Evolutionary conservation across 1,284 basidiomycete species (phyloP), one percentile per base, ranked within the genome.

Genomic region (Tilletiaria anomala): DNA sequence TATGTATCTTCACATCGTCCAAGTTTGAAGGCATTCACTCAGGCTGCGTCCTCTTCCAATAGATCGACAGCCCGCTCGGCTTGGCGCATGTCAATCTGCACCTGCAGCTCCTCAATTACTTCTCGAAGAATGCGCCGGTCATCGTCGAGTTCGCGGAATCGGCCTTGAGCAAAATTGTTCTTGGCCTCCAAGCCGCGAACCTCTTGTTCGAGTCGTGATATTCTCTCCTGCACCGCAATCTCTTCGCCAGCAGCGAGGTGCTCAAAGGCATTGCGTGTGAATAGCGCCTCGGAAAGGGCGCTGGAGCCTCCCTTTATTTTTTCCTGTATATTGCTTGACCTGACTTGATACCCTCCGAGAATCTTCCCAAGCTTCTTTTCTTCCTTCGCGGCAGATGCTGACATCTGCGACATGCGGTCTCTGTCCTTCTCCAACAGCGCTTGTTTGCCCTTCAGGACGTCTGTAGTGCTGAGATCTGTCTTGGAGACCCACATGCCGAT

Each of bases 281-380:
- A 40, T 12, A 29, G 32, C 8, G 46, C 45, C 29, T 61, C 53
- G 22, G 44, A 47, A 12, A 61, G 37, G 32, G 39, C 43, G 20
- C 38, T 38, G 33, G 48, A 53, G 3, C 43, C 44, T 19, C 55
- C 47, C 17, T 37, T 39, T 33, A 53, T 40, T 32, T 50, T 47
- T 58, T 77, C 77, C 12, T 74, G 71, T 5, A 91, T 73, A 33
- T 78, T 76, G 53, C 75, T 75, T 32, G 80, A 79, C 12, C 91
- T 77, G 29, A 76, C 75, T 60, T 84, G 78, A 69, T 97, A 97
- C 2, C 93, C 93, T 32, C 88, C 89, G 5, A 97, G 75, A 17
- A 78, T 76, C 51, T 91, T 78, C 11, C 73, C 76, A 15, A 97
- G 76, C 68, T 87, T 89, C 76, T 91, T 94, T 72, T 97, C 93